Base-by-base conservation (phyloP, 495 filamentous ascomycete species). In the Lasiosphaeris hirsuta region DNA sequence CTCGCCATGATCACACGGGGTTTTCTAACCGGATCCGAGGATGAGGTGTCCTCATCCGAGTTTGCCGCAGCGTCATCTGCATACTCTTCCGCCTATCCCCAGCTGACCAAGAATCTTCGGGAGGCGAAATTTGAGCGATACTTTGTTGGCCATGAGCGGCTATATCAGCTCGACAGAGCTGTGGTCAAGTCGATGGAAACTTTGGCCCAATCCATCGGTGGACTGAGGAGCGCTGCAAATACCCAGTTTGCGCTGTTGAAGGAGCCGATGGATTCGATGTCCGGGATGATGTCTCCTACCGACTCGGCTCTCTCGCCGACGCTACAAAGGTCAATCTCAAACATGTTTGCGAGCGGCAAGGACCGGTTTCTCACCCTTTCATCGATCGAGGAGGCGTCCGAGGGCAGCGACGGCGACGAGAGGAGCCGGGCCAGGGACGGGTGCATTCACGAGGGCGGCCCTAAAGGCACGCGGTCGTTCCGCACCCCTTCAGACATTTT, bases 71-170 rank as follows among this genome's bases (percentile, higher is more conserved):
- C 86, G 23, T 82, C 85, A n/a, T 64, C 82, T 3, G 78, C 78
- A 7, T 92, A 92, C 67, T 82, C 80, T 52, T 82, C 84, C 19
- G 82, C 83, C n/a, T 87, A 92, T 63, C 75, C 78, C 8, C 81
- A 83, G 42, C 79, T 98, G 62, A 83, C 86, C 34, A 94, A 89
- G 68, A 86, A 92, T 52, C 80, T 97, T 0, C 81, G 81, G 60
- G 94, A 98, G 65, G 86, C 93, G 4, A 96, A 92, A 64, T 88
- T 88, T 57, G 94, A 98, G 70, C 90, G 96, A 63, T 96, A 88
- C 63, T 74, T 96, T 5, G 68, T 88, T 4, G 94, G 94, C 1
- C 88, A 86, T 0, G 94, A 97, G 66, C 83, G 81, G 53, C 79
- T 94, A 61, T 96, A 96, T 68, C 77, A 84, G 37, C 73, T 94